phyloP scores from a whole-genome alignment of 768 basidiomycete species.

The Suillus ampliporus region DNA sequence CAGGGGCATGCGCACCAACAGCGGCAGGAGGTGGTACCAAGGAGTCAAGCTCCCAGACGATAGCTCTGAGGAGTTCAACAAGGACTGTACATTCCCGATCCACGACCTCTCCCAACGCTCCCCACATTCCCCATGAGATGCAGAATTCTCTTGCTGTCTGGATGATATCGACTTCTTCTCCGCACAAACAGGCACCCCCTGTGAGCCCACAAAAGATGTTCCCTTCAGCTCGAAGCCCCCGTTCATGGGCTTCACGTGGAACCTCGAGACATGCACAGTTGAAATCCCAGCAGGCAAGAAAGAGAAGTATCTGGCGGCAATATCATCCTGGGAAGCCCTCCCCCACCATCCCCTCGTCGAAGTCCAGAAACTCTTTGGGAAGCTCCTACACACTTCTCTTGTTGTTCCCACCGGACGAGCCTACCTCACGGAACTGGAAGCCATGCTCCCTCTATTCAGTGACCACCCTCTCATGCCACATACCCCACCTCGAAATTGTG shows the following conservation, averaged over 20 bases:
- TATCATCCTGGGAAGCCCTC: conserved; percentile 29
- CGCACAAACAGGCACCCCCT: conserved; percentile 33
- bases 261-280: conserved; percentile 29
- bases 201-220: conserved; percentile 36
- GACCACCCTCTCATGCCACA: conserved; percentile 38
- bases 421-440: conserved; percentile 46
- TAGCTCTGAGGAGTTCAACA: conserved; percentile 36
- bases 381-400: conserved; percentile 42
- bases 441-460: conserved; percentile 37
- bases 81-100: conserved; percentile 33
- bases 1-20: not conserved
- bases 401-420: conserved; percentile 43
- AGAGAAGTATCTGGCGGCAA: conserved; percentile 34
- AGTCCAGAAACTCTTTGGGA: conserved; percentile 44
- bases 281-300: conserved; percentile 29
- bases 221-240: conserved; percentile 25
- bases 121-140: conserved; percentile 26
- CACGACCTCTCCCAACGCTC: conserved; percentile 28
- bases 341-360: conserved; percentile 37
- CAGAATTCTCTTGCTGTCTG: conserved; percentile 25
- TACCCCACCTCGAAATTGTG: conserved; percentile 17
- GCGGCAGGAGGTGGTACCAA: conserved; percentile 32
- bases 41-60: conserved; percentile 26
- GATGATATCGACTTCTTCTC: conserved; percentile 45
- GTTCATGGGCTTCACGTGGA: conserved; percentile 42